Evolutionary conservation across 306 rosid genomes (phyloP), one percentile per base, ranked within the genome.

Genomic region (Castanea sativa): DNA sequence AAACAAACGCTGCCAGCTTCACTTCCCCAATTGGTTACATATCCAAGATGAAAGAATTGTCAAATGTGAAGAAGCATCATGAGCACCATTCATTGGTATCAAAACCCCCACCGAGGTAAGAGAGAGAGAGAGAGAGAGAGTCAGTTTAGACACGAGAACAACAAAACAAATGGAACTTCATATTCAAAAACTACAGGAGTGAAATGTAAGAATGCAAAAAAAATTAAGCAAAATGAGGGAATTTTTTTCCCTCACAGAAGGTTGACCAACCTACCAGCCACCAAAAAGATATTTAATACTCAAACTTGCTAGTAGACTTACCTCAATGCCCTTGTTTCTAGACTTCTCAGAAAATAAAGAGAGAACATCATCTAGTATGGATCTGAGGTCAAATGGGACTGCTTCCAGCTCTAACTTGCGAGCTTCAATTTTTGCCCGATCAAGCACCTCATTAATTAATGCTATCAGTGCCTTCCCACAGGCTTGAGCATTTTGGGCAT

Each of bases 381-480:
- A 88, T 33, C 99, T 92, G 71, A 96, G 82, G 79, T 89, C 97
- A 76, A 96, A 93, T 14, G 97, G 98, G 81, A 93, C 99, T 67
- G 92, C 97, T 90, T 96, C 98, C 33, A 96, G 89, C 92, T 96
- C 99, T 79, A 96, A 83, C 82, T 90, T 93, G 69, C 97, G 94
- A 73, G 98, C 99, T 80, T 96, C 99, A 65, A 96, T 96, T 85
- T 96, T 96, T 25, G 99, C 99, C 63, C 97, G 86, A 80, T 96
- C 99, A 82, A 96, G 99, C 86, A 96, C 99, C 85, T 93, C 98
- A 60, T 96, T 96, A 77, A 96, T 96, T 73, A 96, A 86, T 76
- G 96, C 82, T 81, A 96, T 93, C 83, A 96, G 81, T 35, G 99
- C 99, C 87, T 87, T 93, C 74, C 99, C 99, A 83, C 99, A 96